phyloP scores from a whole-genome alignment of 805 yeast genomes.

The Wickerhamomyces tratensis region DNA sequence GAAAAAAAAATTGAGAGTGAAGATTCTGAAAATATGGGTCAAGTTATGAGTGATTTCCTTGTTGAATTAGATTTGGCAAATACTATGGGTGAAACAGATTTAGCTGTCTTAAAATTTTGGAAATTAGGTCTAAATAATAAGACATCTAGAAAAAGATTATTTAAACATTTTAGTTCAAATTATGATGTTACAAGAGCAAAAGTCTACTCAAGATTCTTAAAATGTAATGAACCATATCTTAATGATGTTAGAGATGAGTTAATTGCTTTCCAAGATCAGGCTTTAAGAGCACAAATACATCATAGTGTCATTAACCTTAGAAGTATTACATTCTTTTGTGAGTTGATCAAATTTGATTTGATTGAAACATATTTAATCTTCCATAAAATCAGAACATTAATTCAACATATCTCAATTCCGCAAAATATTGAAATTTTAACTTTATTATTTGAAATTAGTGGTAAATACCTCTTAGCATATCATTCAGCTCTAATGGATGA shows the following conservation, averaged over 20 bases:
- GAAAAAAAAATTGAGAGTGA: conserved; percentile 18
- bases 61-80: conserved; percentile 30
- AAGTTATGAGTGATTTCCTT: conserved; percentile 33
- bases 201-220: conserved; percentile 58
- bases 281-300: conserved; percentile 52
- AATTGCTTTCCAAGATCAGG: conserved; percentile 43
- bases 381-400: conserved; percentile 58
- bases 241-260: conserved; percentile 44
- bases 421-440: conserved; percentile 61
- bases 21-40: conserved; percentile 19
- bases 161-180: conserved; percentile 43
- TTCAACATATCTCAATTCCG: conserved; percentile 39
- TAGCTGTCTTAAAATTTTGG: conserved; percentile 39
- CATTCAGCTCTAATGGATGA: conserved; percentile 50
- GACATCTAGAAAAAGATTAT: conserved; percentile 56
- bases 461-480: conserved; percentile 53
- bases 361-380: conserved; percentile 64
- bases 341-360: conserved; percentile 66
- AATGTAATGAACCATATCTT: conserved; percentile 41
- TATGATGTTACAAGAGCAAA: conserved; percentile 35
- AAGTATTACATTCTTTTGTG: conserved; percentile 56
- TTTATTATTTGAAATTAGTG: conserved; percentile 66
- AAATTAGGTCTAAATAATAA: conserved; percentile 48
- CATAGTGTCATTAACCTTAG: conserved; percentile 42
- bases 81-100: conserved; percentile 41